Evolutionary conservation across 345 rosid species (phyloP), one percentile per base, ranked within the genome.

Genomic region (Odontarrhena argentea): DNA sequence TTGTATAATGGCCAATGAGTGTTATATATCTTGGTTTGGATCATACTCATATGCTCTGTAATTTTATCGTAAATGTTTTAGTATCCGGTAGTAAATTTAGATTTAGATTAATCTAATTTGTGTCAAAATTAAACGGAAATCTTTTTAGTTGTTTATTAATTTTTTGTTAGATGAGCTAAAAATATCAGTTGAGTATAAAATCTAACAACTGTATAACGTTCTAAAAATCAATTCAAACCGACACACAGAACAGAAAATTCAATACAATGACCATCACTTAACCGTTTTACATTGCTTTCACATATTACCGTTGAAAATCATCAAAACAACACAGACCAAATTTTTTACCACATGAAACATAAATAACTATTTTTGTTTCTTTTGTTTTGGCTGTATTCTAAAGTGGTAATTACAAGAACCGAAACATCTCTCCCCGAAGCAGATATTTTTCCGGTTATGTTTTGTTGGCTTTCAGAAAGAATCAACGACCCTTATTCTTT

Each of bases 401-500:
- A 68, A 56, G 18, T 45, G 28, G 55, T 46, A 36, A 57, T 13
- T 47, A 60, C 15, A 22, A 41, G 45, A 69, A 11, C 60, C 43
- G 7, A 45, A 70, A 71, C 63, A 71, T 63, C 63, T 63, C 51
- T 18, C 35, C 35, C 26, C 63, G 37, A 26, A 37, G 50, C 35
- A 63, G 43, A 62, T 46, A 15, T 54, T 51, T 63, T 26, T 55
- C 56, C 55, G 47, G 44, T 26, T 65, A 41, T 56, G 70, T 64
- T 3, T 57, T 64, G 63, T 50, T 63, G 40, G 69, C 58, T 15
- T 64, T 49, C 14, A 15, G 48, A 49, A 41, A 59, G 35, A 68
- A 64, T 57, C 60, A 64, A 64, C 65, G 76, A 58, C 43, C 61
- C 76, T 59, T 25, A 66, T 51, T 59, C 45, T n/a, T n/a, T n/a